These are phyloP conservation scores for Saccharomyces cerevisiae DNA, from an alignment of 805 yeast species.

Conservation along the genomic window DNA sequence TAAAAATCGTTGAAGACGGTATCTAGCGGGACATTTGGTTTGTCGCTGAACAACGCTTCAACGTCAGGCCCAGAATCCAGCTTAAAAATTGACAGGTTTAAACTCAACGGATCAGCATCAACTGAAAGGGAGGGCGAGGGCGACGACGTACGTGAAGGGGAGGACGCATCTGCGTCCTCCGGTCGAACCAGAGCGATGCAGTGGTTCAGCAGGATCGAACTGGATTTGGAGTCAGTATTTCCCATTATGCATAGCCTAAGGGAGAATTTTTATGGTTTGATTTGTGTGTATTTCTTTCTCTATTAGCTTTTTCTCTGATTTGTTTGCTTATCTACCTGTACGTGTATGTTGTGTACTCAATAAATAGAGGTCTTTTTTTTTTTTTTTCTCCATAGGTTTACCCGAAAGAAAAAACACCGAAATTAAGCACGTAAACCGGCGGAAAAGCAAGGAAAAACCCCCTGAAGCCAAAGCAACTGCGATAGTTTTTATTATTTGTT, in stretches of 20 bases:
- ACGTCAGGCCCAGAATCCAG: background rate
- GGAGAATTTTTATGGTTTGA: background rate
- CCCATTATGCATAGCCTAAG: slow-evolving; percentile 42
- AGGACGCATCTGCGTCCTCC: slow-evolving; percentile 1
- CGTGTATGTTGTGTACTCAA: background rate
- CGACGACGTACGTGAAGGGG: background rate
- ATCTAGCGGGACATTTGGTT: background rate
- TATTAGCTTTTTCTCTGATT: background rate
- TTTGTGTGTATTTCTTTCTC: background rate
- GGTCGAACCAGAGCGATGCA: slow-evolving; percentile 17
- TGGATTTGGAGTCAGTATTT: slow-evolving; percentile 57
- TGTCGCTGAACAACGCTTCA: background rate
- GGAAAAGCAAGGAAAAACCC: background rate
- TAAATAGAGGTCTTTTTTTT: background rate
- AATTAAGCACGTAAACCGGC: background rate
- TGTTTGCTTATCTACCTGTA: background rate
- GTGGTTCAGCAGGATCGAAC: slow-evolving; percentile 45
- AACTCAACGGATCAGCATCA: background rate
- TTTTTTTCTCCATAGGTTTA: background rate
- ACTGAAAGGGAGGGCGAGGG: background rate
- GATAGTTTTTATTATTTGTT: background rate
- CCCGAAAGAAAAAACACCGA: background rate
- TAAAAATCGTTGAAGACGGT: slow-evolving; percentile 25
- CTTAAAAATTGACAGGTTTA: background rate
- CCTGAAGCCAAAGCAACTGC: background rate